Conservation (phyloP, 495 filamentous ascomycete genomes). For the Choiromyces venosus region DNA sequence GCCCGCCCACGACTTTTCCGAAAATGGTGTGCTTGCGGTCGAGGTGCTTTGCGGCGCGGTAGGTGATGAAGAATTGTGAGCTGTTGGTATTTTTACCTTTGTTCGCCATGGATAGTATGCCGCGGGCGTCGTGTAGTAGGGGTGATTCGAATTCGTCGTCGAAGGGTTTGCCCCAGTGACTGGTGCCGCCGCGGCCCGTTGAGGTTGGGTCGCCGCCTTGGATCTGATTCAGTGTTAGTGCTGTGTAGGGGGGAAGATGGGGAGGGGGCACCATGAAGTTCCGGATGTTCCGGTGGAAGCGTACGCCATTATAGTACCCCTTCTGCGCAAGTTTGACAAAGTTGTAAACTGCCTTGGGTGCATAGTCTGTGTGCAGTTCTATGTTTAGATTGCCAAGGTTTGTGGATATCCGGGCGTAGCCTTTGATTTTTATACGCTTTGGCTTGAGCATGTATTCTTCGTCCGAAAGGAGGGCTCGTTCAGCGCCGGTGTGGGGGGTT, state of each 20-base stretch:
- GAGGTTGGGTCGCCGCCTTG: constrained; percentile 94
- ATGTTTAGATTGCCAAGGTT: constrained; percentile 76
- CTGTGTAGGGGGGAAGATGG: not conserved
- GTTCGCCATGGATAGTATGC: constrained; percentile 89
- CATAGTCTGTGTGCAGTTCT: constrained; percentile 83
- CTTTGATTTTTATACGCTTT: constrained; percentile 76
- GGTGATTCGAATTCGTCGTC: constrained; percentile 90
- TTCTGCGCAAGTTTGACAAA: constrained; percentile 82
- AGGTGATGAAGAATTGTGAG: constrained; percentile 91
- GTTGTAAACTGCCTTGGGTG: constrained; percentile 93
- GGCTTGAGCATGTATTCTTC: constrained; percentile 96
- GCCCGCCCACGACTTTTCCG: constrained; percentile 71
- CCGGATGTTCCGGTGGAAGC: constrained; percentile 86
- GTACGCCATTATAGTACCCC: constrained; percentile 77
- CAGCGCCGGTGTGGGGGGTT: constrained; percentile 80
- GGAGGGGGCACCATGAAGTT: constrained; percentile 67
- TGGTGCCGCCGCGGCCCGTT: constrained; percentile 78
- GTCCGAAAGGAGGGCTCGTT: constrained; percentile 76
- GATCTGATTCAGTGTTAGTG: constrained; percentile 45
- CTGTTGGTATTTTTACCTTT: constrained; percentile 97
- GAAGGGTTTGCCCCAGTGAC: constrained; percentile 86
- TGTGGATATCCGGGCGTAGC: constrained; percentile 84
- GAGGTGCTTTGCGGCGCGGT: constrained; percentile 73
- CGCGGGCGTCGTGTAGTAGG: constrained; percentile 67
- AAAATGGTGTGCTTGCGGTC: constrained; percentile 97